Evolutionary conservation across 1,284 basidiomycete species (phyloP), one percentile per base, ranked within the genome.

Genomic region (Uromyces viciae-fabae): DNA sequence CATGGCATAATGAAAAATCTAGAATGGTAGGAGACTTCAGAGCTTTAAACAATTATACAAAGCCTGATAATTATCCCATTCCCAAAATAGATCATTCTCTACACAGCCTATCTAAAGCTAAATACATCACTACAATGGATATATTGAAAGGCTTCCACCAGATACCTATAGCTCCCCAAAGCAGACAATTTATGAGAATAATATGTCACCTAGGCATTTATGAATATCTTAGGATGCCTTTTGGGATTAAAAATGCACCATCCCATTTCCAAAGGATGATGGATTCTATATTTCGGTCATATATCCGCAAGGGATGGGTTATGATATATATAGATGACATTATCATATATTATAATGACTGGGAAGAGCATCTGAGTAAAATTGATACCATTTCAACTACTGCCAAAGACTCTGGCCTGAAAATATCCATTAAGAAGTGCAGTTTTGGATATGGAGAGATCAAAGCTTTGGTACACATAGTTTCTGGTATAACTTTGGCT

Each of bases 251-350:
- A n/a, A n/a, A n/a, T n/a, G n/a, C n/a, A n/a, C 69, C 69, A 49
- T 73, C 69, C 9, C 43, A 46, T 36, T 73, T 73, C n/a, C 69
- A 73, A 52, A 73, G 40, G 52, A 46, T 73, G 69, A 73, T 73
- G 40, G 46, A 73, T 33, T 31, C n/a, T 28, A 46, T 46, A 9
- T 73, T 73, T 73, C 14, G n/a, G 17, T 14, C 38, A 22, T 25
- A 49, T n/a, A 43, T 73, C 38, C 38, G 38, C n/a, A 28, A 73
- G 36, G 69, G 69, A 73, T 73, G 42, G 69, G n/a, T 46, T 19
- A n/a, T n/a, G n/a, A n/a, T n/a, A n/a, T n/a, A n/a, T n/a, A n/a
- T n/a, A n/a, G n/a, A n/a, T n/a, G n/a, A n/a, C n/a, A n/a, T n/a
- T n/a, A n/a, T n/a, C n/a, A n/a, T n/a, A n/a, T n/a, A n/a, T n/a